Conservation (phyloP, 805 yeast species). For the Wickerhamomyces canadensis region DNA sequence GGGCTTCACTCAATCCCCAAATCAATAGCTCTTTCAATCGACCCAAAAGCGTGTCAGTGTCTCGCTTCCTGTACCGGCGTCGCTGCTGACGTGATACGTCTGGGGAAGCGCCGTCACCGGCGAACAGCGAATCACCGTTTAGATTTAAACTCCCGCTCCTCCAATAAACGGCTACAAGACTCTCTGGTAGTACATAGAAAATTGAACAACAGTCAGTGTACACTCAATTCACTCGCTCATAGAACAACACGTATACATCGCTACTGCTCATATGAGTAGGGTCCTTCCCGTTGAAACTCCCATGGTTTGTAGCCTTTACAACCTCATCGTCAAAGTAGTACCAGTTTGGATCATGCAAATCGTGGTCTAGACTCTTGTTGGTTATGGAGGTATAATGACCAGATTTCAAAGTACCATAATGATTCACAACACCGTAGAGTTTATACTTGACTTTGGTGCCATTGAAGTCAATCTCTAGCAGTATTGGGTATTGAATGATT, state of each 20-base stretch:
- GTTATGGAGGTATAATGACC: constrained; percentile 76
- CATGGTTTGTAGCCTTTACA: constrained; percentile 43
- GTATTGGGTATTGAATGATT: constrained; percentile 49
- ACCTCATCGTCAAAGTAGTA: constrained; percentile 71
- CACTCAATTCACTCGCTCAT: constrained; percentile 33
- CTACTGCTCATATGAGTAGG: constrained; percentile 38
- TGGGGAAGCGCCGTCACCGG: too few species aligned
- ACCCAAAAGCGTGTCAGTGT: too few species aligned
- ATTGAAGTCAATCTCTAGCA: constrained; percentile 41
- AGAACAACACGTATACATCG: constrained; percentile 68
- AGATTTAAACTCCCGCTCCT: too few species aligned
- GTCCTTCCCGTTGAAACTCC: constrained; percentile 34
- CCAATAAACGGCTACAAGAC: too few species aligned
- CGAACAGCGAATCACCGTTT: too few species aligned
- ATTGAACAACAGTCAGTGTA: too few species aligned
- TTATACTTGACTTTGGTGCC: constrained; percentile 38
- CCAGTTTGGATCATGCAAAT: constrained; percentile 46
- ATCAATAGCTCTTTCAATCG: too few species aligned
- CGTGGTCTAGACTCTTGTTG: constrained; percentile 38
- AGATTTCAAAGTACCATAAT: constrained; percentile 60
- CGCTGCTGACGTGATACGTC: too few species aligned
- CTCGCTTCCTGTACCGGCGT: too few species aligned
- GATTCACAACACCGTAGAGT: constrained; percentile 62
- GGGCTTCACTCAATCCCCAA: too few species aligned
- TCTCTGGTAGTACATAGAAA: too few species aligned